Percentiles rank a stretch among this genome's conserved stretches.
These are phyloP conservation scores for Fusarium mangiferae DNA, from an alignment of 2,329 filamentous ascomycete species.

Conservation along the genomic window DNA sequence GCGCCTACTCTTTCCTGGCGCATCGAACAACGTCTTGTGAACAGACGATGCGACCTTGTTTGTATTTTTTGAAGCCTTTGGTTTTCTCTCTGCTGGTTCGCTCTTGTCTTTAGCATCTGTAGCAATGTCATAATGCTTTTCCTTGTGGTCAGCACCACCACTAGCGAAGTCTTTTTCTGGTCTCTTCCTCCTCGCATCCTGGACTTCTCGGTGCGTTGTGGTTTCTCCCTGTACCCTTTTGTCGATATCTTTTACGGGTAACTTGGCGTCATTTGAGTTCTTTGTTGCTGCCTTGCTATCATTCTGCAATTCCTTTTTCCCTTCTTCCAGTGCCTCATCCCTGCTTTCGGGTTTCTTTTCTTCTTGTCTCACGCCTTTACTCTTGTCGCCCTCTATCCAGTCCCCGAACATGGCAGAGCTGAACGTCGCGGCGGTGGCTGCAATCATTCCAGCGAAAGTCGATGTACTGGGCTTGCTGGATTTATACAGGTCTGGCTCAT, in stretches of 20 bases:
- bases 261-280: background rate
- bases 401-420: constrained; percentile 35
- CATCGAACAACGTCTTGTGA: background rate
- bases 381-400: constrained; percentile 47
- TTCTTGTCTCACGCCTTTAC: constrained; percentile 50
- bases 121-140: constrained; percentile 7
- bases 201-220: background rate
- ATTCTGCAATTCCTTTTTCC: background rate
- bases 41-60: background rate
- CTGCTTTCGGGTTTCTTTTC: background rate
- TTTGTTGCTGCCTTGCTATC: background rate
- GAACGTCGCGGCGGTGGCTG: constrained; percentile 38
- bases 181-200: background rate
- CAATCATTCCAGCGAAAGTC: constrained; percentile 21
- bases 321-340: background rate
- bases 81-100: background rate
- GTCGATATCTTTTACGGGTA: background rate
- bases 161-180: constrained; percentile 47
- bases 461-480: constrained; percentile 9
- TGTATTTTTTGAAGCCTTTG: background rate
- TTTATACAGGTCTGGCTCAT: background rate
- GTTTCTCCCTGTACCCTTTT: constrained; percentile 45
- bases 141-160: constrained; percentile 13
- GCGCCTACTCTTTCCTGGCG: constrained; percentile 7
- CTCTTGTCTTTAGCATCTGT: constrained; percentile 7